These are phyloP conservation scores for Trichoderma lentiforme DNA, from an alignment of 2,329 filamentous ascomycete species.

Conservation along the genomic window DNA sequence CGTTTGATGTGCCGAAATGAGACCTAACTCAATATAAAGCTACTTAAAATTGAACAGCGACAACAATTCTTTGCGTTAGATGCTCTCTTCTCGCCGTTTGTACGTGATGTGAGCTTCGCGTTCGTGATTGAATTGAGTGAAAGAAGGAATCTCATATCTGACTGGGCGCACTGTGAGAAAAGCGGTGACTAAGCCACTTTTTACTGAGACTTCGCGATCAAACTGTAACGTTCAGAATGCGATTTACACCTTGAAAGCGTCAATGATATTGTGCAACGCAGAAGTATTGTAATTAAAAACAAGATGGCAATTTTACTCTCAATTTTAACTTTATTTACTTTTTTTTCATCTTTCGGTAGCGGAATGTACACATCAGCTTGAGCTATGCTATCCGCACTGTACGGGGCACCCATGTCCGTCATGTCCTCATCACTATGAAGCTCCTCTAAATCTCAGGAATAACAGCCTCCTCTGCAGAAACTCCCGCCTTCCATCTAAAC, in stretches of 20 bases:
- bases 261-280: background rate
- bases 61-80: background rate
- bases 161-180: background rate
- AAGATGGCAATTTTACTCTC: too few relatives aligned
- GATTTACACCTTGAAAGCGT: background rate
- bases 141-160: background rate
- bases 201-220: background rate
- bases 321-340: background rate
- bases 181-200: background rate
- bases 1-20: background rate
- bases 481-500: conserved; percentile 39
- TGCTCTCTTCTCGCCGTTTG: background rate
- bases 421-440: background rate
- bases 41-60: background rate
- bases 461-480: conserved; percentile 11
- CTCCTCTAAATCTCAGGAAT: conserved; percentile 17
- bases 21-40: too few relatives aligned
- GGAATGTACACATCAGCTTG: background rate
- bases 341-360: background rate
- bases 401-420: background rate
- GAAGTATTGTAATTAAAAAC: background rate
- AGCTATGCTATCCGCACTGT: background rate
- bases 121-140: background rate
- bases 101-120: background rate
- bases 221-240: background rate